Conservation (phyloP, 2,329 filamentous ascomycete genomes). For the Aspergillus felis region DNA sequence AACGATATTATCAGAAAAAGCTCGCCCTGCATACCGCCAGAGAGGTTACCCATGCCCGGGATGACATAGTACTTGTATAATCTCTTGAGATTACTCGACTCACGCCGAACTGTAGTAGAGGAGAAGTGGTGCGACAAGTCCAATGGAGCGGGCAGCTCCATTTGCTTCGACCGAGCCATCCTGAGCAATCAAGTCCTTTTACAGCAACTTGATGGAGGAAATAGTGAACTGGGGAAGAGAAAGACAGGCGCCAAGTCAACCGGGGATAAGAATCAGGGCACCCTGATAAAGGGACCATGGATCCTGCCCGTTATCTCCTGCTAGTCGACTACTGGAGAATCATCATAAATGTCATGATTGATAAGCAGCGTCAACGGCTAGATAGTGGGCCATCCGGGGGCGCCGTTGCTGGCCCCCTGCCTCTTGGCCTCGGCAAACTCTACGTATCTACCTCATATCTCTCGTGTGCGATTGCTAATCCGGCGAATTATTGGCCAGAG, state of each 20-base stretch:
- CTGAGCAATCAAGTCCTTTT: not conserved
- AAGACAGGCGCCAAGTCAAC: not conserved
- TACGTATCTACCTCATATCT: not conserved
- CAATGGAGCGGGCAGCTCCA: constrained; percentile 46
- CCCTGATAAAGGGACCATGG: not conserved
- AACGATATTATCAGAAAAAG: not conserved
- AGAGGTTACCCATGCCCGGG: constrained; percentile 59
- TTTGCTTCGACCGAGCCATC: not conserved
- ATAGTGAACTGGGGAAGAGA: not conserved
- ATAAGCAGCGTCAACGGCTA: not conserved
- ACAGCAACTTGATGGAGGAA: not conserved
- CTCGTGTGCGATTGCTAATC: not conserved
- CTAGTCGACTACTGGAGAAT: not conserved
- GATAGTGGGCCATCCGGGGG: not conserved
- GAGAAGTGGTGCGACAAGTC: constrained; percentile 80
- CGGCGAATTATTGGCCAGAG: not conserved
- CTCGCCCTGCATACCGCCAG: constrained; percentile 46
- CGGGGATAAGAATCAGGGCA: not conserved
- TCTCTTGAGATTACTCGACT: constrained; percentile 66
- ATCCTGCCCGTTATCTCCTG: not conserved
- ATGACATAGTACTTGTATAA: constrained; percentile 81
- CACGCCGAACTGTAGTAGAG: constrained; percentile 60
- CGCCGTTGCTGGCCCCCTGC: not conserved
- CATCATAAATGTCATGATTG: not conserved
- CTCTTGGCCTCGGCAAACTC: not conserved